Evolutionary conservation across 2,329 filamentous ascomycete species (phyloP).

Genomic region (Septoria petroselini): DNA sequence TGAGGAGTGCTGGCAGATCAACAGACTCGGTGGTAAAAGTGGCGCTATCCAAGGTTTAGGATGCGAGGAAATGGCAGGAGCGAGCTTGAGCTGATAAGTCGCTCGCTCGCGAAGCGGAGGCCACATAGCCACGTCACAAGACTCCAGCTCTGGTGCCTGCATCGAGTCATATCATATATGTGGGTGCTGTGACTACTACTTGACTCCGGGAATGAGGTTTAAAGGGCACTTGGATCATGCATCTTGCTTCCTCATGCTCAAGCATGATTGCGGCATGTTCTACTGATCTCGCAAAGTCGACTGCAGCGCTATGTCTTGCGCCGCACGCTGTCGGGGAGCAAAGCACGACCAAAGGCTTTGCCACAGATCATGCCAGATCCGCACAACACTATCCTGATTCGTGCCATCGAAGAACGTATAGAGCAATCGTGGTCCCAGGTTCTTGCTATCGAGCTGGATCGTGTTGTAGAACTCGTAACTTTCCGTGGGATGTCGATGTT

Average conservation of each 20-base stretch:
- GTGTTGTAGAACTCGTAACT: conserved; percentile 12
- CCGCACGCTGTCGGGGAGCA: not conserved
- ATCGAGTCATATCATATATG: not conserved
- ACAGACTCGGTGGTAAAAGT: not conserved
- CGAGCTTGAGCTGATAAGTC: too few relatives aligned
- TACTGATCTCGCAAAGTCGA: not conserved
- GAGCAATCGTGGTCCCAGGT: conserved; percentile 1
- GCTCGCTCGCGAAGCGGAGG: too few relatives aligned
- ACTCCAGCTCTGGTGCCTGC: not conserved
- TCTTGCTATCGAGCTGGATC: conserved; percentile 2
- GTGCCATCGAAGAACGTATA: conserved; percentile 6
- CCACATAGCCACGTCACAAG: not conserved
- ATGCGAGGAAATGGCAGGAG: too few relatives aligned
- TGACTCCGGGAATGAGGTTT: too few relatives aligned
- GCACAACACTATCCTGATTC: not conserved
- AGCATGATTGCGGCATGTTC: not conserved
- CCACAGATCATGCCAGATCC: conserved; percentile 3
- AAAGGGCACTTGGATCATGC: too few relatives aligned
- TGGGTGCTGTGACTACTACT: too few relatives aligned
- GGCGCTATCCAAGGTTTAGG: not conserved
- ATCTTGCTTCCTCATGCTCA: too few relatives aligned
- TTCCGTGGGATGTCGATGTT: conserved; percentile 11
- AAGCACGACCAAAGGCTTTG: not conserved
- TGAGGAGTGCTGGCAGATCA: not conserved
- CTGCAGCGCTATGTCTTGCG: not conserved